phyloP scores from a whole-genome alignment of 805 yeast genomes.

The Candida nonsorbophila region DNA sequence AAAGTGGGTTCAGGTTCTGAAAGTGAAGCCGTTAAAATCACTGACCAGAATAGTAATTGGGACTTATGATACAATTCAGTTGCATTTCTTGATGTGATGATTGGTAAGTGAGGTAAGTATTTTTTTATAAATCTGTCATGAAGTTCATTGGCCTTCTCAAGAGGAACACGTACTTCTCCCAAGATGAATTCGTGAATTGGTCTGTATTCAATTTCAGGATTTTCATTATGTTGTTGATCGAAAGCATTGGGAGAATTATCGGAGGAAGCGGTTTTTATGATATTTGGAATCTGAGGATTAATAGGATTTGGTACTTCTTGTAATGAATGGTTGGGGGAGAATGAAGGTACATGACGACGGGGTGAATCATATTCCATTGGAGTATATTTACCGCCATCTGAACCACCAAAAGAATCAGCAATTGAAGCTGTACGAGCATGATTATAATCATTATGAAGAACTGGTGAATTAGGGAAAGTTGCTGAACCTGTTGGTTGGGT shows the following conservation, averaged over 20 bases:
- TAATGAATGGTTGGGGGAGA: constrained; percentile 1
- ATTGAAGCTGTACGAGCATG: too few species aligned
- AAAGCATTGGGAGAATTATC: constrained; percentile 25
- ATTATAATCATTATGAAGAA: too few species aligned
- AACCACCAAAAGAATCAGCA: too few species aligned
- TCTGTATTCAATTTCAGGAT: constrained; percentile 3
- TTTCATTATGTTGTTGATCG: constrained; percentile 1
- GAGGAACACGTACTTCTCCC: constrained; percentile 68
- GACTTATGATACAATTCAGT: constrained; percentile 78
- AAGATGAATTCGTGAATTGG: constrained; percentile 58
- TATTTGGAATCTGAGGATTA: neutral
- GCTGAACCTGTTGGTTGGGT: constrained; percentile 7
- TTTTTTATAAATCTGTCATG: constrained; percentile 64
- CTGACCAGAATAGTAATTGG: constrained; percentile 85
- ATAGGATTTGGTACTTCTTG: neutral
- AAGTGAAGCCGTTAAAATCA: constrained; percentile 77
- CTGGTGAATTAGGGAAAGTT: too few species aligned
- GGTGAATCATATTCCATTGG: neutral
- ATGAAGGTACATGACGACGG: constrained; percentile 1
- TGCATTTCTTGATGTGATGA: constrained; percentile 64
- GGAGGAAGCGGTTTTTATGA: too few species aligned
- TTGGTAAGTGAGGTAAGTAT: constrained; percentile 75
- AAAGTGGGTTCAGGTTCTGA: constrained; percentile 85
- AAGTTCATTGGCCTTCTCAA: constrained; percentile 63
- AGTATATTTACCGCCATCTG: too few species aligned